Evolutionary conservation across 2,329 filamentous ascomycete genomes (phyloP), one percentile per base, ranked within the genome.

Genomic region (Penicillium sp.): DNA sequence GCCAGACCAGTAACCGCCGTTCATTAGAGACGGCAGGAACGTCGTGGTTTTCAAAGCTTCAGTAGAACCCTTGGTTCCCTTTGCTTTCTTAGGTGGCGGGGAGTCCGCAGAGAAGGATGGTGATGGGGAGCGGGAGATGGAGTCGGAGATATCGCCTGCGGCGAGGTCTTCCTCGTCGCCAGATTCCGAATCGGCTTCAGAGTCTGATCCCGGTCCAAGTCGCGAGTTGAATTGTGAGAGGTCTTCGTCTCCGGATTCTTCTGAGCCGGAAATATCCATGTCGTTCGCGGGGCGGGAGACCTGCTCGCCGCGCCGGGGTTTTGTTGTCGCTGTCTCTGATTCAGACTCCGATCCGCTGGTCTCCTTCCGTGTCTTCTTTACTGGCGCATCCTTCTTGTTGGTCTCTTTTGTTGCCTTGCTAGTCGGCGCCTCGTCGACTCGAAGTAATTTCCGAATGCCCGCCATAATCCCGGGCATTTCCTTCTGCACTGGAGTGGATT

Each of bases 1-100:
- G 42, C 84, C 85, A n/a, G 84, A 86, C 70, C 82, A 81, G 72
- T 88, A 88, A 39, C 83, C 83, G 17, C 81, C 83, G 71, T 85
- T 81, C 54, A 80, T 83, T 12, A 88, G 78, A 2, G 84, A 84
- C 0, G 85, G 85, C 17, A 88, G 73, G 72, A 87, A 87, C 3
- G 81, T 81, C 0, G 84, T 86, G 55, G 70, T 66, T 60, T 67
- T 63, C 36, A 56, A 64, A 39, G 66, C 66, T 9, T 64, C 65
- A 17, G 56, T 45, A 15, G 63, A 52, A 5, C 64, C 57, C 35
- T 65, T 65, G 43, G 44, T 53, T 13, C 47, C 57, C 43, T 70
- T 70, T 29, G 58, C 29, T 62, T 70, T 71, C 12, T 72, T 70
- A 38, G 66, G 33, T 64, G 49, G 64, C 36, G 38, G 64, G 33